Percentiles rank a stretch among this genome's conserved stretches.
phyloP scores from a whole-genome alignment of 768 basidiomycete genomes.

The Lyophyllum shimeji region DNA sequence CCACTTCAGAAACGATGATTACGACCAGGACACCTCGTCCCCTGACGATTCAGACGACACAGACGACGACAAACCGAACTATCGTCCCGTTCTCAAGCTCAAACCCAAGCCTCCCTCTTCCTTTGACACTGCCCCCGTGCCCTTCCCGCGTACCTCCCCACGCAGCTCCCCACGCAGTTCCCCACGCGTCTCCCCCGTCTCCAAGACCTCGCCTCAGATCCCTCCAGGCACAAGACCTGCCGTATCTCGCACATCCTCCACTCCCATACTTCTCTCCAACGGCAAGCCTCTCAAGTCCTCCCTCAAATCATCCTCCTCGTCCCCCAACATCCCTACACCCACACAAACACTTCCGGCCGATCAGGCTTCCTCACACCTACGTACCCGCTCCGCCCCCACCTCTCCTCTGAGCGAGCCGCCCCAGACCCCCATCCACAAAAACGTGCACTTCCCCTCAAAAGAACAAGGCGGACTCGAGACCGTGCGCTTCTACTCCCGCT shows the following conservation, averaged over 20 bases:
- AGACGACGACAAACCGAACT: conserved; percentile 12
- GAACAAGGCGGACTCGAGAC: conserved; percentile 60
- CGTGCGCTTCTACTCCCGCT: conserved; percentile 61
- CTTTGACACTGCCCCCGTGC: conserved; percentile 8
- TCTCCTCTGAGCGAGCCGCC: conserved; percentile 35
- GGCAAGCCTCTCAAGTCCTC: conserved; percentile 88
- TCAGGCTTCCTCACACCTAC: conserved; percentile 23
- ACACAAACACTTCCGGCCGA: conserved; percentile 13
- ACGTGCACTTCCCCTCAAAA: conserved; percentile 83
- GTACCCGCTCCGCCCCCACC: conserved; percentile 57
- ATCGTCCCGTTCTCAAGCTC: conserved; percentile 11
- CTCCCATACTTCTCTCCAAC: conserved; percentile 56
- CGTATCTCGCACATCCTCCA: conserved; percentile 36
- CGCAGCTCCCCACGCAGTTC: conserved; percentile 15
- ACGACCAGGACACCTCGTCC: conserved; percentile 26
- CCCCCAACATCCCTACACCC: conserved; percentile 44
- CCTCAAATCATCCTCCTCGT: conserved; percentile 63
- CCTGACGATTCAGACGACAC: conserved; percentile 22
- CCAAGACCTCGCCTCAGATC: neutral
- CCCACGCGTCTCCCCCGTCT: conserved; percentile 13
- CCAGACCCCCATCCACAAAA: conserved; percentile 51
- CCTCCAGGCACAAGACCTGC: conserved; percentile 19
- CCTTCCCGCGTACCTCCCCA: conserved; percentile 17
- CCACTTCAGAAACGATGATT: conserved; percentile 37
- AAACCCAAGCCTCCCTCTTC: conserved; percentile 22